A percentile compares a stretch with the other conserved stretches of the same genome.
Evolutionary conservation across 2,329 filamentous ascomycete species (phyloP).

Genomic region (Nemania sp.): DNA sequence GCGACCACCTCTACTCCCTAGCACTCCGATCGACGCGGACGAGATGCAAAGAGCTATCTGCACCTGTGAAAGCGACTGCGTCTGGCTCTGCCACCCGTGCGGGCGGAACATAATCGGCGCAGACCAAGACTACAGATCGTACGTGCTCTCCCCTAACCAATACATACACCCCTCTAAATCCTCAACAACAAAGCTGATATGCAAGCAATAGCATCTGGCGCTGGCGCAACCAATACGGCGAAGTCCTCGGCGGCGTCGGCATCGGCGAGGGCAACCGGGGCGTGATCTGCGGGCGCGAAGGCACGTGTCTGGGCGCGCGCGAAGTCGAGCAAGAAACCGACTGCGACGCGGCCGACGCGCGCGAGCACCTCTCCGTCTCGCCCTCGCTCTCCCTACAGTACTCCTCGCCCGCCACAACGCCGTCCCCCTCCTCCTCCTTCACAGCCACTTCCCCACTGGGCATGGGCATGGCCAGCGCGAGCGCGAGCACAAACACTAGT

Average conservation of each 20-base stretch:
- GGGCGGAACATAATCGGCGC: constrained; percentile 75
- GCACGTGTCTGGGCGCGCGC: constrained; percentile 79
- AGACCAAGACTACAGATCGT: constrained; percentile 71
- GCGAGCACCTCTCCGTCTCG: constrained; percentile 53
- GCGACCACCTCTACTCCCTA: constrained; percentile 58
- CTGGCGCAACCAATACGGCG: constrained; percentile 88
- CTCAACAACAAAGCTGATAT: not conserved
- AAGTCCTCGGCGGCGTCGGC: constrained; percentile 83
- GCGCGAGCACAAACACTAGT: constrained; percentile 35
- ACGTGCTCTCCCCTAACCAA: constrained; percentile 46
- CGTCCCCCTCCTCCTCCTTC: constrained; percentile 36
- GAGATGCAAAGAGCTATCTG: constrained; percentile 69
- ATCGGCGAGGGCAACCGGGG: constrained; percentile 90
- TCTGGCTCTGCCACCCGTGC: constrained; percentile 90
- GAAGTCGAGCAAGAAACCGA: constrained; percentile 87
- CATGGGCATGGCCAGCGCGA: constrained; percentile 30
- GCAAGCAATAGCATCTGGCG: constrained; percentile 75
- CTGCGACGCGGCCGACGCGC: constrained; percentile 82
- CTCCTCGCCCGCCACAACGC: constrained; percentile 38
- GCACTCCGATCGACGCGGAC: constrained; percentile 63
- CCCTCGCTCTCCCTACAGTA: not conserved
- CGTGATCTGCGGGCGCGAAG: constrained; percentile 85
- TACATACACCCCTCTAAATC: not conserved
- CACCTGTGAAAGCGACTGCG: constrained; percentile 64
- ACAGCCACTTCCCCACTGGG: constrained; percentile 30